Base-by-base conservation (phyloP, 192 early-diverging fungal species). In the Pilobolus umbonatus region DNA sequence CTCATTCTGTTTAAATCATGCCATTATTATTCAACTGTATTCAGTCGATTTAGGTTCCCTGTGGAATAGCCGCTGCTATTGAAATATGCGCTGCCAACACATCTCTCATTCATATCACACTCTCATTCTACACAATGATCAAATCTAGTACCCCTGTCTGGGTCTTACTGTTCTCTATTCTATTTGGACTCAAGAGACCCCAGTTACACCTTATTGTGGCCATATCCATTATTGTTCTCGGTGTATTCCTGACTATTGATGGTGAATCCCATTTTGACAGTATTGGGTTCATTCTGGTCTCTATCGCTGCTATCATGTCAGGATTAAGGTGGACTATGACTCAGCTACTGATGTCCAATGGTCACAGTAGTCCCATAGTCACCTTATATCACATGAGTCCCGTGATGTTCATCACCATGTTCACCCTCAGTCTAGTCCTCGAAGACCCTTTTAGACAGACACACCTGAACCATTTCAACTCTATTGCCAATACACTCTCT, bases 51-150 rank as follows among this genome's bases (percentile, higher is more conserved):
- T n/a, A 73, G 71, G 65, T 73, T 15, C 71, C 71, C 11, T 73
- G 71, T 50, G 90, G 85, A 10, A 58, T 88, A 14, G 81, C 89
- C 5, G 87, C 92, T 21, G 89, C 88, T 15, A 57, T 91, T 22
- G 92, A 94, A 60, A 91, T 94, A 63, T 86, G 88, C 38, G 78
- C 88, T 60, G 81, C 88, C 7, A 94, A 94, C 72, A 78, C 82
- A 11, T 85, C 83, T 26, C 80, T 94, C 32, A 79, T 89, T 66
- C 78, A 74, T 61, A 88, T 94, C 45, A 84, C 92, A 8, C 77
- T 94, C 17, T 83, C 86, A n/a, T 92, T 94, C 63, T 92, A 92
- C 67, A 94, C 85, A 25, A 85, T 87, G 83, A 80, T 87, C 25
- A 87, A 87, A 66, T 83, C 81, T 10, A 78, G 79, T 30, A 82